phyloP scores from a whole-genome alignment of 345 rosid genomes.

The Pugionium cornutum region DNA sequence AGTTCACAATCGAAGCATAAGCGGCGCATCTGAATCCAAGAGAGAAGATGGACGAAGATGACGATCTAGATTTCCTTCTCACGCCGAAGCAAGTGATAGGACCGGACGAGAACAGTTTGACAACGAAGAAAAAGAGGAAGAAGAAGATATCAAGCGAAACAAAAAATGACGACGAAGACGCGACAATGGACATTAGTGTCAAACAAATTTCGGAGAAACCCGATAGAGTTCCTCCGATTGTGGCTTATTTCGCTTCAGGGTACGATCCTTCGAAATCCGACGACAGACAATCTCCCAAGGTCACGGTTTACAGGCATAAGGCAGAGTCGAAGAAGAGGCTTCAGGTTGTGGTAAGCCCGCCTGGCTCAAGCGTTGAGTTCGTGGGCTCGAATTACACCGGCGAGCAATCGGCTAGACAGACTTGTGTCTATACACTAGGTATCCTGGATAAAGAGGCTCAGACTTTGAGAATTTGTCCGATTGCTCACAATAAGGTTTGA shows the following conservation, averaged over 20 bases:
- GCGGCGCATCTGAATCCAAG: no score
- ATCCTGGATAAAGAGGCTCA: constrained; percentile 63
- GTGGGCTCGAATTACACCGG: constrained; percentile 69
- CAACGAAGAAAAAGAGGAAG: constrained; percentile 23
- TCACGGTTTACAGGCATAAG: constrained; percentile 52
- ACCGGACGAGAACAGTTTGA: no score
- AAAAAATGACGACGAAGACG: constrained; percentile 7
- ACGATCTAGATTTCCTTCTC: no score
- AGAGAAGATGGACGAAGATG: no score
- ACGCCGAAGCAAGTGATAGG: no score
- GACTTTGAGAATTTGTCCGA: constrained; percentile 65
- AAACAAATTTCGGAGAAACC: constrained; percentile 46
- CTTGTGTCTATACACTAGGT: constrained; percentile 64
- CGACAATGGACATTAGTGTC: constrained; percentile 40
- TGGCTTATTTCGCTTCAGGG: constrained; percentile 76
- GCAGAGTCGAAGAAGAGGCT: constrained; percentile 49
- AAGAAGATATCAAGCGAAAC: constrained; percentile 19
- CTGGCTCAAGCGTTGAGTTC: constrained; percentile 58
- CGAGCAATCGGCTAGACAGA: constrained; percentile 64
- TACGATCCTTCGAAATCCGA: constrained; percentile 47
- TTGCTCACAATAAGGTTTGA: constrained; percentile 76
- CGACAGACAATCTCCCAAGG: constrained; percentile 29
- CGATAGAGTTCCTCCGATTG: constrained; percentile 57
- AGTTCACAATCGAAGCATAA: no score
- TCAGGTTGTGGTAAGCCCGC: constrained; percentile 72